Percentiles rank a stretch among this genome's conserved stretches.
phyloP scores from a whole-genome alignment of 75 land plant species.

The Picea glauca region DNA sequence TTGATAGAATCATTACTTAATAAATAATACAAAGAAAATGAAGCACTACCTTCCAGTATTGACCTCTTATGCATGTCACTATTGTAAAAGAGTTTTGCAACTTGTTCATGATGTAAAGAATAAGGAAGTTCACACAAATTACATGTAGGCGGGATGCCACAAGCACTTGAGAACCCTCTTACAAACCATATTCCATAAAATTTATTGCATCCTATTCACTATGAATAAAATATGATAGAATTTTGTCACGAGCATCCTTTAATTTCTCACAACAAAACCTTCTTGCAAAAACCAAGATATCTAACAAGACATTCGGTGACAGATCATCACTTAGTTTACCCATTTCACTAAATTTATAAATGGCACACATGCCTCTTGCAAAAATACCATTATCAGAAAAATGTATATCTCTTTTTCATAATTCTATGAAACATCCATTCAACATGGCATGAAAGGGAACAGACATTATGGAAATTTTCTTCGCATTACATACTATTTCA shows the following conservation, averaged over 20 bases:
- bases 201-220: slow-evolving; percentile 73
- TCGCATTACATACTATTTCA: slow-evolving; percentile 64
- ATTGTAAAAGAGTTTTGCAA: slow-evolving; percentile 46
- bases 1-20: slow-evolving; percentile 78
- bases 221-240: slow-evolving; percentile 58
- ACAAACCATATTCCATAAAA: slow-evolving; percentile 75
- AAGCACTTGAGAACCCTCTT: slow-evolving; percentile 65
- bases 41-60: slow-evolving; percentile 59
- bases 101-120: slow-evolving; percentile 56
- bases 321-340: slow-evolving; percentile 44
- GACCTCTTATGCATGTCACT: slow-evolving; percentile 44
- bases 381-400: slow-evolving; percentile 83
- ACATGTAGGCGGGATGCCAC: slow-evolving; percentile 88
- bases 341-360: slow-evolving; percentile 68
- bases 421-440: slow-evolving; percentile 83
- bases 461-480: slow-evolving; percentile 65
- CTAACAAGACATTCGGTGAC: slow-evolving; percentile 61
- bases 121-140: slow-evolving; percentile 78
- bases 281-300: slow-evolving; percentile 83
- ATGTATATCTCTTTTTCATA: slow-evolving; percentile 56
- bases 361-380: slow-evolving; percentile 62
- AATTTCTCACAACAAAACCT: slow-evolving; percentile 90
- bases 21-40: slow-evolving; percentile 84
- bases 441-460: slow-evolving; percentile 93
- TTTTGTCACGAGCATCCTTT: slow-evolving; percentile 78